These are phyloP conservation scores for Spiraea crenata DNA, from an alignment of 331 rosid species.

Conservation along the genomic window DNA sequence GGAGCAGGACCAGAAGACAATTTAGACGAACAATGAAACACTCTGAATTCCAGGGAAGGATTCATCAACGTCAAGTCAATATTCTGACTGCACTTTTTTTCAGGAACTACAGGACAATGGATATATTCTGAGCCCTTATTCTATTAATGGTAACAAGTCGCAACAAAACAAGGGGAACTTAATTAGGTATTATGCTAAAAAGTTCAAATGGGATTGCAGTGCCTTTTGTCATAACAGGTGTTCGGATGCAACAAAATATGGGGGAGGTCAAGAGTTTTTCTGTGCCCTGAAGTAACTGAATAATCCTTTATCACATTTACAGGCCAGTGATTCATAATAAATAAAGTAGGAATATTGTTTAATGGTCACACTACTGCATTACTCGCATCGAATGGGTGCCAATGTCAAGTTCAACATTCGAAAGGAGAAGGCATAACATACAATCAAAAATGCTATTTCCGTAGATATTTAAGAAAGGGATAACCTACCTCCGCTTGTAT, in stretches of 20 bases:
- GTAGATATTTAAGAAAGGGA: not conserved
- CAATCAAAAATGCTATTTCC: not conserved
- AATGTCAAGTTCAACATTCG: not conserved
- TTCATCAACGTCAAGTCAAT: not conserved
- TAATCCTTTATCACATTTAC: not conserved
- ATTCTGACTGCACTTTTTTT: not conserved
- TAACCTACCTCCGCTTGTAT: conserved; percentile 70
- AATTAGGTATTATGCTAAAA: not conserved
- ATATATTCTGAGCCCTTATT: not conserved
- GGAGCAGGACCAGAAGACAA: not conserved
- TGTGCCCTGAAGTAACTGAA: not conserved
- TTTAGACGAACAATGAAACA: not conserved
- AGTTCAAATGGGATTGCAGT: not conserved
- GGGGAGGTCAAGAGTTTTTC: not conserved
- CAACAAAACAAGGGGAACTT: not conserved
- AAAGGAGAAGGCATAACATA: not conserved
- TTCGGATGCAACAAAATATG: not conserved
- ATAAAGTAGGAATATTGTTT: not conserved
- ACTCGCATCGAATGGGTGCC: not conserved
- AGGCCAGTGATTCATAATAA: not conserved
- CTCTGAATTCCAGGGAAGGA: not conserved
- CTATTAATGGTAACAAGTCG: not conserved
- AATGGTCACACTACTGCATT: not conserved
- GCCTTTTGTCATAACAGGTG: not conserved
- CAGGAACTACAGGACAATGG: not conserved